Evolutionary conservation across 164 flowering plant species (phyloP).

Genomic region (Sedum album): DNA sequence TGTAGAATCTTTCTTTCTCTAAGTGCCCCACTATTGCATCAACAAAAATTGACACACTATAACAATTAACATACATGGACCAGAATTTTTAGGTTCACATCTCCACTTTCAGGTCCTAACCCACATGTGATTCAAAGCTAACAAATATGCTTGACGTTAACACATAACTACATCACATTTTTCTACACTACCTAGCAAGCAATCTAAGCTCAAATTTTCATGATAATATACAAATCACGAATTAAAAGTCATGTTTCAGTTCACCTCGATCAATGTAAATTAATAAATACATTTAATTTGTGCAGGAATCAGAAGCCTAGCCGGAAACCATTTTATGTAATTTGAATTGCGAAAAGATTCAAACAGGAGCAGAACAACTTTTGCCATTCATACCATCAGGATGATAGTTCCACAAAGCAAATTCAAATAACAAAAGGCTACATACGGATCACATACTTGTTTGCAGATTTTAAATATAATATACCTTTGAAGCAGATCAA

Average conservation of each 20-base stretch:
- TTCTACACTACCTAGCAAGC: neutral
- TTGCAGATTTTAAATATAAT: neutral
- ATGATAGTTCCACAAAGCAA: neutral
- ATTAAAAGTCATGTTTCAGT: too few species aligned
- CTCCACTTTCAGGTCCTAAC: conserved; percentile 4
- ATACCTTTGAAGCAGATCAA: neutral
- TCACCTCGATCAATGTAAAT: neutral
- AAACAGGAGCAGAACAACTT: neutral
- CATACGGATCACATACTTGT: neutral
- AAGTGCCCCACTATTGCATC: neutral
- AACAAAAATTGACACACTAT: neutral
- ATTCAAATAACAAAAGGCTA: neutral
- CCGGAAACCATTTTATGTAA: neutral
- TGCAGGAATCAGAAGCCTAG: neutral
- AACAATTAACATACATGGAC: neutral
- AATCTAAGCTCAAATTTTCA: neutral
- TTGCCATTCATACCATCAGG: neutral
- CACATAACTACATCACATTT: neutral
- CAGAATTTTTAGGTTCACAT: neutral
- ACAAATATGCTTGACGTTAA: neutral
- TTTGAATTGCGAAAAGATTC: neutral
- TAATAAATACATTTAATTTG: neutral
- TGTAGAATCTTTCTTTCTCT: neutral
- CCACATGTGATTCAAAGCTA: neutral
- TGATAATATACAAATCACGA: neutral